These are phyloP conservation scores for Prunella vulgaris DNA, from an alignment of 257 asterid species.

Conservation along the genomic window DNA sequence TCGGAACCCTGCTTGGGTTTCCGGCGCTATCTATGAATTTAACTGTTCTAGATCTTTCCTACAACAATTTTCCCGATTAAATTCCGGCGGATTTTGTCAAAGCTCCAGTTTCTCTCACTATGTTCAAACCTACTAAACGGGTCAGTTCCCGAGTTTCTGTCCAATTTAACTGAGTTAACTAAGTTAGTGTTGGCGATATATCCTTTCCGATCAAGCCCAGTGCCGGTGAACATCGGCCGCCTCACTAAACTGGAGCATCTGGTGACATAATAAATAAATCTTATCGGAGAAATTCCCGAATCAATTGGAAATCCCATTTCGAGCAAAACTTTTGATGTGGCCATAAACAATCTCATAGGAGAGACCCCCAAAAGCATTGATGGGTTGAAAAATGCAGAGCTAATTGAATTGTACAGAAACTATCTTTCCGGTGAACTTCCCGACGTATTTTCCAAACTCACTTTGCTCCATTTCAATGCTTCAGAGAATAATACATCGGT, in stretches of 20 bases:
- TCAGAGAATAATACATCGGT: conserved; percentile 13
- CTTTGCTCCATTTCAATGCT: conserved; percentile 18
- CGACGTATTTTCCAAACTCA: conserved; percentile 14
- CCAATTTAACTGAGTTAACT: conserved; percentile 56
- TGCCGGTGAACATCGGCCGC: conserved; percentile 60
- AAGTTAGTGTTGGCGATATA: conserved; percentile 40
- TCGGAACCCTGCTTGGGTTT: conserved; percentile 59
- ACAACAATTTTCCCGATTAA: too few species aligned
- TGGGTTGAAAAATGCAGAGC: conserved; percentile 31
- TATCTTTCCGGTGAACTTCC: conserved; percentile 20
- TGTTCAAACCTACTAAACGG: conserved; percentile 55
- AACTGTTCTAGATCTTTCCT: too few species aligned
- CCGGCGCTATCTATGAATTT: conserved; percentile 33
- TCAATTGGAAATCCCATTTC: conserved; percentile 50
- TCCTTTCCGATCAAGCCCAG: conserved; percentile 43
- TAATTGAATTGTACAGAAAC: conserved; percentile 16
- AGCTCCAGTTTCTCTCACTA: conserved; percentile 41
- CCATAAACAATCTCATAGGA: conserved; percentile 46
- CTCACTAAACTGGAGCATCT: conserved; percentile 50
- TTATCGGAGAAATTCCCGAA: conserved; percentile 54
- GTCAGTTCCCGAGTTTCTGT: conserved; percentile 54
- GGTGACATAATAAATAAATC: conserved; percentile 30
- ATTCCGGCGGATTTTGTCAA: conserved; percentile 55
- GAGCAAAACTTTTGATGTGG: conserved; percentile 43
- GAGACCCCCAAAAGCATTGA: conserved; percentile 53